Conservation (phyloP, 192 early-diverging fungal genomes). For the Coemansia sp. region DNA sequence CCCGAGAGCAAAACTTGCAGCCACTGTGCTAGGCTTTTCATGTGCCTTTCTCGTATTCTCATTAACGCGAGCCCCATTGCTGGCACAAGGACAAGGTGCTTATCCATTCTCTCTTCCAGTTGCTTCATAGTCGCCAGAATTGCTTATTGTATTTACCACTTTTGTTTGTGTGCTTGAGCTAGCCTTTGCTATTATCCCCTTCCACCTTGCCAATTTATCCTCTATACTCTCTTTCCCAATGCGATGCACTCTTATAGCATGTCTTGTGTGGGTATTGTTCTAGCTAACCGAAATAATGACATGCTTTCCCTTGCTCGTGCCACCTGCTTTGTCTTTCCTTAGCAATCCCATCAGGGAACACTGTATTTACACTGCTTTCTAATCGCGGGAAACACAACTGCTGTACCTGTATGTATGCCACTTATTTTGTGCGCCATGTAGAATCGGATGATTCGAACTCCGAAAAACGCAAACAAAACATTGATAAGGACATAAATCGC, state of each 20-base stretch:
- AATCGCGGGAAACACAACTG: background rate
- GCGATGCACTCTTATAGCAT: background rate
- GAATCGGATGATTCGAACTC: background rate
- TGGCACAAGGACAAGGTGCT: conserved; percentile 33
- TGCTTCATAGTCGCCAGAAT: background rate
- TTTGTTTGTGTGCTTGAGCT: background rate
- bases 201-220: background rate
- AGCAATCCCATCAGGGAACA: background rate
- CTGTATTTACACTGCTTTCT: background rate
- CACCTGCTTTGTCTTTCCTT: background rate
- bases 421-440: background rate
- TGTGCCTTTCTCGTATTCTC: conserved; percentile 12
- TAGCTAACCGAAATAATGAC: background rate
- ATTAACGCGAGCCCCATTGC: conserved; percentile 13
- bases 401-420: background rate
- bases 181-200: background rate
- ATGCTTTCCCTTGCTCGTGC: background rate
- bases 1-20: conserved; percentile 6
- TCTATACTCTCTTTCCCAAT: background rate
- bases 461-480: background rate
- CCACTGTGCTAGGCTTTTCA: background rate
- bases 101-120: conserved; percentile 6
- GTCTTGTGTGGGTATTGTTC: background rate
- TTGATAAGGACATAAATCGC: background rate
- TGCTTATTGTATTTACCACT: background rate